phyloP scores from a whole-genome alignment of 805 yeast species.

The Saturnispora sanitii region DNA sequence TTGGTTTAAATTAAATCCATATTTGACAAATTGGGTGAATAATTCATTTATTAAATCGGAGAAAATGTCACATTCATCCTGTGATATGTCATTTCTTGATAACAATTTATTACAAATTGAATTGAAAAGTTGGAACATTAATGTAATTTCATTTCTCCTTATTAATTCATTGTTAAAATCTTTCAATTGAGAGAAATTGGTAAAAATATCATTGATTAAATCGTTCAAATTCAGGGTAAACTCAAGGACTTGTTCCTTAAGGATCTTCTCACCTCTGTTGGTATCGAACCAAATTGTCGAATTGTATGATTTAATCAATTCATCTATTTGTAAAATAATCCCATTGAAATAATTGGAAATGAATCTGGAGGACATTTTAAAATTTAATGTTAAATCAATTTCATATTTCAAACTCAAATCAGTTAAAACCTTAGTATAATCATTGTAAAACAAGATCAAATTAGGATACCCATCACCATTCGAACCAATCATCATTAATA shows the following conservation, averaged over 20 bases:
- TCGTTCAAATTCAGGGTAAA: constrained; percentile 12
- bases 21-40: background rate
- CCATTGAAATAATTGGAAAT: constrained; percentile 10
- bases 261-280: constrained; percentile 6
- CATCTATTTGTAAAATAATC: constrained; percentile 7
- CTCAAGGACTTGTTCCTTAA: constrained; percentile 8
- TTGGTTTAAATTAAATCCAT: constrained; percentile 12
- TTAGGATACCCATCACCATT: constrained; percentile 17
- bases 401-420: constrained; percentile 13
- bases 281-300: constrained; percentile 12
- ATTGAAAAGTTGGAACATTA: constrained; percentile 14
- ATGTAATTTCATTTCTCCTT: constrained; percentile 13
- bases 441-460: constrained; percentile 25
- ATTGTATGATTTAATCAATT: constrained; percentile 14
- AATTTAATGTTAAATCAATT: constrained; percentile 17
- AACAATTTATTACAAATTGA: constrained; percentile 16
- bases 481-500: constrained; percentile 22
- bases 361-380: constrained; percentile 17
- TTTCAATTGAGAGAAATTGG: background rate
- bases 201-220: background rate
- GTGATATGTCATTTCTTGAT: constrained; percentile 22
- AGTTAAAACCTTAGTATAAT: constrained; percentile 21
- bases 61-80: constrained; percentile 24
- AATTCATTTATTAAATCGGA: constrained; percentile 10
- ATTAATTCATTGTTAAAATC: constrained; percentile 19